Evolutionary conservation across 495 filamentous ascomycete genomes (phyloP), one percentile per base, ranked within the genome.

Genomic region (Talaromyces adpressus): DNA sequence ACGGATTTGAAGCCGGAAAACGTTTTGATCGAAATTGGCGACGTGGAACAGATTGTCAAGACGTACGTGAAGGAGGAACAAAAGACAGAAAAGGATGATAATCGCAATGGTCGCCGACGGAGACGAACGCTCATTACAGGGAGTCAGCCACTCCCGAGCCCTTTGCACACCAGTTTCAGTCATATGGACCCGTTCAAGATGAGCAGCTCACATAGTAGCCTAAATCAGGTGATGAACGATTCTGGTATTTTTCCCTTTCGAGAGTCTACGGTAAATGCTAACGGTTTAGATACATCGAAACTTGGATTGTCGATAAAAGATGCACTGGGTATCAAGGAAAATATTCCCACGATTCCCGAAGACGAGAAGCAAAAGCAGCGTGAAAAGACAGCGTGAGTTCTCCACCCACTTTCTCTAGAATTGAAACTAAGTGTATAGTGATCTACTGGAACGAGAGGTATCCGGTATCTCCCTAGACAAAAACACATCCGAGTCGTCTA

Each of bases 1-100:
- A 98, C 94, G 6, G 94, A 98, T 75, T 76, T 98, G 65, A 98
- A 98, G 73, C 94, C 94, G 45, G 94, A 98, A 70, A 98, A 98
- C 72, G 94, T 98, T 30, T 79, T 98, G 69, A 98, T 99, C 73
- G 94, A 99, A 81, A 97, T 99, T 70, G 94, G 95, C 53, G 94
- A 99, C 67, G 94, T 99, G 47, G 95, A 99, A 79, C 83, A 89
- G 74, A 98, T 97, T 62, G 94, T 98, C 47, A 91, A 96, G 78
- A 89, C 91, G 23, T 93, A 96, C 67, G 95, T 98, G 20, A 91
- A 96, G 78, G 91, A 87, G 61, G 90, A 94, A 64, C 73, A 79
- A 4, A 84, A 84, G 66, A 84, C 84, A 25, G 68, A 64, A 61
- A 95, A 95, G 73, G 91, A 96, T 67, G 92, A 94, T 66, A 91